phyloP scores from a whole-genome alignment of 345 rosid species.

The Salix brachista region DNA sequence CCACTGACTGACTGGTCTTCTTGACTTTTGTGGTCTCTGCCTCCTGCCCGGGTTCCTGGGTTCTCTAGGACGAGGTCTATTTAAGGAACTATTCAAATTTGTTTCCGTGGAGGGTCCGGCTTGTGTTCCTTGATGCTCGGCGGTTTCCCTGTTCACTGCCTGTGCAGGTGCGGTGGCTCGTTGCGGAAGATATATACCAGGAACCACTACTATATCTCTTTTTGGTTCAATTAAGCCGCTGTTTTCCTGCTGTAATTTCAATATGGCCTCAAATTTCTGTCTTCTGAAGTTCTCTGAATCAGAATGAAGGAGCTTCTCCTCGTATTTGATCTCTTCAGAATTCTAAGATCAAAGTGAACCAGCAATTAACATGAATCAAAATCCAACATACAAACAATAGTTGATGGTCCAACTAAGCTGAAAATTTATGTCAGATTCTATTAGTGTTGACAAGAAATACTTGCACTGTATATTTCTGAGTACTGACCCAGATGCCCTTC shows the following conservation, averaged over 20 bases:
- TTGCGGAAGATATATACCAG: slow-evolving; percentile 71
- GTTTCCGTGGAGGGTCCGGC: slow-evolving; percentile 21
- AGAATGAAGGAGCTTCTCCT: slow-evolving; percentile 41
- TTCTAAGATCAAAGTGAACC: slow-evolving; percentile 32
- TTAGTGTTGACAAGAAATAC: too few relatives aligned
- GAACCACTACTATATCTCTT: slow-evolving; percentile 48
- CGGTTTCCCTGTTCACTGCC: slow-evolving; percentile 27
- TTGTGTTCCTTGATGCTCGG: slow-evolving; percentile 28
- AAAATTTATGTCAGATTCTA: too few relatives aligned
- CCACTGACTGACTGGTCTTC: slow-evolving; percentile 44
- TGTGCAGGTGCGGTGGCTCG: slow-evolving; percentile 24
- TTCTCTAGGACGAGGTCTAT: slow-evolving; percentile 21
- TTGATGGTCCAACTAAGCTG: not conserved
- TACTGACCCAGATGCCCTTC: not conserved
- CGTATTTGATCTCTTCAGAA: slow-evolving; percentile 25
- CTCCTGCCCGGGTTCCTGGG: slow-evolving; percentile 24
- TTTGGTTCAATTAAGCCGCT: slow-evolving; percentile 66
- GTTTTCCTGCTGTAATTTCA: slow-evolving; percentile 58
- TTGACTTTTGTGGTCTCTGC: slow-evolving; percentile 22
- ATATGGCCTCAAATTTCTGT: slow-evolving; percentile 55
- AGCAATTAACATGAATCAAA: not conserved
- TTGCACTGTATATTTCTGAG: too few relatives aligned
- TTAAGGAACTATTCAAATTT: slow-evolving; percentile 33
- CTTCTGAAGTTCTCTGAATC: slow-evolving; percentile 58
- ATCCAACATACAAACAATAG: not conserved